Evolutionary conservation across 345 rosid genomes (phyloP), one percentile per base, ranked within the genome.

Genomic region (Diplotaxis tenuifolia): DNA sequence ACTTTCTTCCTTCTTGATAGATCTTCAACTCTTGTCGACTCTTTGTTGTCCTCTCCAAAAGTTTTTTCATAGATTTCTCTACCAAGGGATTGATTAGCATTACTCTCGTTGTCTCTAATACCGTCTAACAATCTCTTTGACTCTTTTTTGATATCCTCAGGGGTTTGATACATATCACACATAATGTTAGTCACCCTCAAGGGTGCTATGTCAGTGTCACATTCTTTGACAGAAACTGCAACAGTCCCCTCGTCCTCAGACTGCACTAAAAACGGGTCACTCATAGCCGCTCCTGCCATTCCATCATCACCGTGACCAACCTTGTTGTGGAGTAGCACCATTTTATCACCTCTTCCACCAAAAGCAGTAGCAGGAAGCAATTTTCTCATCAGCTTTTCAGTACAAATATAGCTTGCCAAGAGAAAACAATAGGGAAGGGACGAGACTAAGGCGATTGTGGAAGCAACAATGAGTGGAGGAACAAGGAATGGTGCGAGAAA

Each of bases 391-490:
- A 94, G 57, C 81, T 80, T 85, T 70, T 87, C 71, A 28, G 93
- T 83, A 74, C 87, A 89, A 82, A 83, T 86, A 82, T 91, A 84
- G 72, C 87, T 82, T 14, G 84, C 92, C 80, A 88, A 81, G 61
- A 87, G 77, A 45, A 87, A 4, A 6, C 90, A 88, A 57, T 64
- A 91, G 23, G 97, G 96, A 55, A 89, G 74, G 2, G 88, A 84
- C 59, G 80, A 78, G 62, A 84, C 82, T 42, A 91, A 49, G 11
- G 95, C 92, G 0, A 91, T 67, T 3, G 83, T 72, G 0, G 90
- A 87, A 10, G 87, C 70, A 61, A 81, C 88, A 58, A 84, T 18
- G 16, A 94, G 85, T 0, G 96, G 81, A 9, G 97, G 97, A 79
- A 91, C 74, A 61, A 94, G 28, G 50, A 91, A 1, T 2, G 96